Percentiles rank a stretch among this genome's conserved stretches.
These are phyloP conservation scores for Raffaelea albimanens DNA, from an alignment of 2,329 filamentous ascomycete genomes.

Conservation along the genomic window DNA sequence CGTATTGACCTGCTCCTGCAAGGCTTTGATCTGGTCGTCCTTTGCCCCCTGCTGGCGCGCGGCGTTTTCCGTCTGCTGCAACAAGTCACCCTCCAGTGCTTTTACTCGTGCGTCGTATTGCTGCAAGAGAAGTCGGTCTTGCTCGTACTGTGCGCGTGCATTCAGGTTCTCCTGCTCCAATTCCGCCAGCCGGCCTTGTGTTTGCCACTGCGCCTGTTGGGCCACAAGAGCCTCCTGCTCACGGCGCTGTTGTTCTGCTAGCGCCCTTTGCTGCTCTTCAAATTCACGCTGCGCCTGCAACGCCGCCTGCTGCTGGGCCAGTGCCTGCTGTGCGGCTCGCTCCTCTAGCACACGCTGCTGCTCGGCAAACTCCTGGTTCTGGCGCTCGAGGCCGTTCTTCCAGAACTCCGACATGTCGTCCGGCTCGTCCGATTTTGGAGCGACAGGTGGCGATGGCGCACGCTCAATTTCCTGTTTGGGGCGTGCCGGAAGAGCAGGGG, in stretches of 20 bases:
- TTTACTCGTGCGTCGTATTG: conserved; percentile 95
- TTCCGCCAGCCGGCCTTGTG: conserved; percentile 90
- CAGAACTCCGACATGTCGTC: conserved; percentile 97
- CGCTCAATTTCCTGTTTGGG: conserved; percentile 66
- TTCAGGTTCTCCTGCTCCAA: conserved; percentile 92
- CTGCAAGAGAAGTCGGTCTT: conserved; percentile 93
- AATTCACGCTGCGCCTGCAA: conserved; percentile 89
- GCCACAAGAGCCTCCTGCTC: conserved; percentile 84
- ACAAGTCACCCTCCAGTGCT: conserved; percentile 77
- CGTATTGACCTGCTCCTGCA: conserved; percentile 96
- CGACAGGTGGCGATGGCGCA: conserved; percentile 59
- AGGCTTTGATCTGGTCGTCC: conserved; percentile 84
- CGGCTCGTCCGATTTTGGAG: conserved; percentile 66
- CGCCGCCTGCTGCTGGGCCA: conserved; percentile 72
- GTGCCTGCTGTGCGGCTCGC: conserved; percentile 72
- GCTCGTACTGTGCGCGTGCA: conserved; percentile 88
- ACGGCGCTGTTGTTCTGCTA: conserved; percentile 81
- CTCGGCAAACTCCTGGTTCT: conserved; percentile 90
- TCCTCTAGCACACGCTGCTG: conserved; percentile 85
- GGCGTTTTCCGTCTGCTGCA: conserved; percentile 72
- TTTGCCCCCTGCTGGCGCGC: conserved; percentile 80
- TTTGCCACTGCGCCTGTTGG: conserved; percentile 88
- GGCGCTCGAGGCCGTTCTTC: conserved; percentile 83
- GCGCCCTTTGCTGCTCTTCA: conserved; percentile 81
- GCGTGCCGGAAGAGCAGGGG: conserved; percentile 72